Evolutionary conservation across 2,329 filamentous ascomycete genomes (phyloP).

Genomic region (Arthrobotrys pseudoclavata): DNA sequence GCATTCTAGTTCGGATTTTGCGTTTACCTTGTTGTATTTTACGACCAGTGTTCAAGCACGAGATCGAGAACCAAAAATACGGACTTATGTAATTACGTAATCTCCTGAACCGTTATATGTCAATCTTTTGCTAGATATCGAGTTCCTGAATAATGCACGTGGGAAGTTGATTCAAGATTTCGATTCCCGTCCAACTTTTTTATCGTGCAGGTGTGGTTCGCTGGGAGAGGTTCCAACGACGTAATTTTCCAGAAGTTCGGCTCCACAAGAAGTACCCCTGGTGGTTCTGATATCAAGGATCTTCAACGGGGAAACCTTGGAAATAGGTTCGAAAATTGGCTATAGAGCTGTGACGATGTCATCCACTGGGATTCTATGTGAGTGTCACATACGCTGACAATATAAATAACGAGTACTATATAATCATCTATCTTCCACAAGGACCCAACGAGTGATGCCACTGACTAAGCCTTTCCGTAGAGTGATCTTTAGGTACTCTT

Average conservation of each 20-base stretch:
- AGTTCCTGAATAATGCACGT: constrained; percentile 20
- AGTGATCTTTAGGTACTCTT: no score
- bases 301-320: constrained; percentile 35
- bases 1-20: not conserved
- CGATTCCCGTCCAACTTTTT: constrained; percentile 39
- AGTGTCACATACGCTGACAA: not conserved
- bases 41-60: no score
- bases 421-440: not conserved
- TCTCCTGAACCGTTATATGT: constrained; percentile 15
- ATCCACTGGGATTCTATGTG: not conserved
- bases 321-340: constrained; percentile 23
- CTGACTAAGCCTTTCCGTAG: no score
- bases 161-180: constrained; percentile 5
- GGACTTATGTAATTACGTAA: constrained; percentile 7
- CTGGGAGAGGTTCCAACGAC: constrained; percentile 24
- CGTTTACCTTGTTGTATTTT: constrained; percentile 6
- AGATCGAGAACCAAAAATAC: not conserved
- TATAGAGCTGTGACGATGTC: constrained; percentile 39
- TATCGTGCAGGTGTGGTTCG: constrained; percentile 10
- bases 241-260: constrained; percentile 42
- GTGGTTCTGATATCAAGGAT: constrained; percentile 42
- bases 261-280: constrained; percentile 31
- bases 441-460: not conserved
- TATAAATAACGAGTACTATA: not conserved
- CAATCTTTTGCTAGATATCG: not conserved